Evolutionary conservation across 2,329 filamentous ascomycete genomes (phyloP).

Genomic region (Penicillium sp.): DNA sequence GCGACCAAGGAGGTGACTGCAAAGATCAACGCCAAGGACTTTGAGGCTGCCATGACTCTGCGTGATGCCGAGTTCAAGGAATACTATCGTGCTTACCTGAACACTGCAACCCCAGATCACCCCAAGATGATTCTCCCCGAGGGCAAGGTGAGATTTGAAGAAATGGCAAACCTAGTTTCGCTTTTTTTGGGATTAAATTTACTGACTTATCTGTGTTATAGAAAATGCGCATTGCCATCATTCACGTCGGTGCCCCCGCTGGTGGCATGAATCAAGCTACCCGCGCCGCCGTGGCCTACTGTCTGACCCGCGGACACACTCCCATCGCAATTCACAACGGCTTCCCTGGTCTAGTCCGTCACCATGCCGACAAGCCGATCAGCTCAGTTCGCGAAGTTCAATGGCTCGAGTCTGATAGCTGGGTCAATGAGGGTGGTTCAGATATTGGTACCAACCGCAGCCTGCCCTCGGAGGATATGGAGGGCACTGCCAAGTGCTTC

Average conservation of each 20-base stretch:
- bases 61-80: slow-evolving; percentile 93
- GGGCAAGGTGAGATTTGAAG: slow-evolving; percentile 62
- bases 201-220: slow-evolving; percentile 39
- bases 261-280: slow-evolving; percentile 98
- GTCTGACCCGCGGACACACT: slow-evolving; percentile 86
- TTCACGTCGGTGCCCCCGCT: slow-evolving; percentile 94
- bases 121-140: slow-evolving; percentile 69
- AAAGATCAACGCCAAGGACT: slow-evolving; percentile 83
- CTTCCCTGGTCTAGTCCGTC: slow-evolving; percentile 89
- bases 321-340: slow-evolving; percentile 94
- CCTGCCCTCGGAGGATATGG: slow-evolving; percentile 84
- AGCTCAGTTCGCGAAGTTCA: slow-evolving; percentile 82
- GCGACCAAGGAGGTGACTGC: slow-evolving; percentile 82
- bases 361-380: slow-evolving; percentile 80
- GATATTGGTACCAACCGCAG: slow-evolving; percentile 98
- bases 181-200: background rate
- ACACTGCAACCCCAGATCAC: slow-evolving; percentile 82
- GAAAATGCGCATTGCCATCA: slow-evolving; percentile 91
- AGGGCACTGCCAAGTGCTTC: slow-evolving; percentile 79
- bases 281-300: slow-evolving; percentile 90
- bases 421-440: slow-evolving; percentile 95
- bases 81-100: slow-evolving; percentile 86
- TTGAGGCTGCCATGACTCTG: slow-evolving; percentile 81
- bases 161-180: background rate
- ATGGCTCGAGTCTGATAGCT: slow-evolving; percentile 93